phyloP scores from a whole-genome alignment of 176 grass and related monocot genomes.

The Urochloa ruziziensis region DNA sequence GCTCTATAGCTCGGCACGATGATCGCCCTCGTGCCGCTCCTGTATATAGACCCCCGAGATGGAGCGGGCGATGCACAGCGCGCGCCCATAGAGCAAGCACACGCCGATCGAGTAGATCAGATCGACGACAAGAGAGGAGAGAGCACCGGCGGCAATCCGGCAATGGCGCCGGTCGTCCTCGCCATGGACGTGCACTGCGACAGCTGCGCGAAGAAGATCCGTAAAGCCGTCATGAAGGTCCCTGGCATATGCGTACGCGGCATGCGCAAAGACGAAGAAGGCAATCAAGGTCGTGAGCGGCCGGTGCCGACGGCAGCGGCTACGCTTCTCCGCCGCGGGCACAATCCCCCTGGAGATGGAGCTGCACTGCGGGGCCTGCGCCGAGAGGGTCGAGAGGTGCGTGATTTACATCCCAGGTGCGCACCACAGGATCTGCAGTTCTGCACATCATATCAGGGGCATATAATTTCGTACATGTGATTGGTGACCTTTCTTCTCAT shows the following conservation, averaged over 20 bases:
- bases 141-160: no score
- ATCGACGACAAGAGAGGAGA: background rate
- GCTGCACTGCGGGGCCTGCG: background rate
- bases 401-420: background rate
- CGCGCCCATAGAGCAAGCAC: no score
- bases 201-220: slow-evolving; percentile 37
- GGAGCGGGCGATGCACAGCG: background rate
- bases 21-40: background rate
- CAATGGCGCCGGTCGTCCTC: slow-evolving; percentile 38
- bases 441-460: no score
- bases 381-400: background rate
- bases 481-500: background rate
- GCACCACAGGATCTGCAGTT: no score
- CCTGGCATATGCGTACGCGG: background rate
- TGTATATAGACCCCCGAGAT: background rate
- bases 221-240: slow-evolving; percentile 30
- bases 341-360: background rate
- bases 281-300: slow-evolving; percentile 20
- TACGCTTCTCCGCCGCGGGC: background rate
- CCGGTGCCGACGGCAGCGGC: background rate
- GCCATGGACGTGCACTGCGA: slow-evolving; percentile 43
- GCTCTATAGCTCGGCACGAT: background rate
- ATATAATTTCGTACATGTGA: no score
- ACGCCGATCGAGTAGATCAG: background rate
- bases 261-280: slow-evolving; percentile 1